Percentiles rank a stretch among this genome's conserved stretches.
phyloP scores from a whole-genome alignment of 305 asterid genomes.

The Fraxinus sp. region DNA sequence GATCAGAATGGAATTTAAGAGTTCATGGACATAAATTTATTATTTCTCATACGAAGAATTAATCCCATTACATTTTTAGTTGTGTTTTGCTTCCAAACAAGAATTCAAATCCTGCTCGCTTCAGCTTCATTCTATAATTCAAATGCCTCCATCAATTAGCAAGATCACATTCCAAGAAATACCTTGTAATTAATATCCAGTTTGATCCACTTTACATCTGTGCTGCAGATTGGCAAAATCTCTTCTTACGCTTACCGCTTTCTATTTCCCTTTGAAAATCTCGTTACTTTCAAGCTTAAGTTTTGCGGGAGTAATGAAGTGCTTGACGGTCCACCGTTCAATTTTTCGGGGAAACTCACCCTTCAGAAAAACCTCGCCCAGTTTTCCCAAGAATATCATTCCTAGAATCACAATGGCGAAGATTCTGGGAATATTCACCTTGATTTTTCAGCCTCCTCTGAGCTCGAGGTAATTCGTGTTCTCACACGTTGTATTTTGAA shows the following conservation, averaged over 20 bases:
- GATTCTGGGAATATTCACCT: conserved; percentile 4
- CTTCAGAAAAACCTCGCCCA: no score
- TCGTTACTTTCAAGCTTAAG: no score
- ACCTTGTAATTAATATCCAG: background rate
- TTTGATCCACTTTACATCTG: conserved; percentile 13
- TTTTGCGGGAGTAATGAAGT: no score
- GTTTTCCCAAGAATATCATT: background rate
- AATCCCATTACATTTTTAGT: background rate
- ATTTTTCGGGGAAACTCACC: conserved; percentile 8
- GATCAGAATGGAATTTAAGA: background rate
- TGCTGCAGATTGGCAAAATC: conserved; percentile 70
- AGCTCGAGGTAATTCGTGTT: conserved; percentile 37
- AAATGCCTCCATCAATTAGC: background rate
- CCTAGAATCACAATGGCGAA: background rate
- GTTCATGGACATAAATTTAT: background rate
- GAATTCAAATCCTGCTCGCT: background rate
- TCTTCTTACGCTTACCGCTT: no score
- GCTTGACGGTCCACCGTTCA: background rate
- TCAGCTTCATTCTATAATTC: background rate
- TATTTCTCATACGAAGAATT: background rate
- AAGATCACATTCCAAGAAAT: background rate
- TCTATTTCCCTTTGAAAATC: no score
- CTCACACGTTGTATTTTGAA: background rate
- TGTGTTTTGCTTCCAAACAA: background rate
- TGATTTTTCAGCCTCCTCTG: background rate